These are phyloP conservation scores for Themeda triandra DNA, from an alignment of 176 grass and related monocot species.

Conservation along the genomic window DNA sequence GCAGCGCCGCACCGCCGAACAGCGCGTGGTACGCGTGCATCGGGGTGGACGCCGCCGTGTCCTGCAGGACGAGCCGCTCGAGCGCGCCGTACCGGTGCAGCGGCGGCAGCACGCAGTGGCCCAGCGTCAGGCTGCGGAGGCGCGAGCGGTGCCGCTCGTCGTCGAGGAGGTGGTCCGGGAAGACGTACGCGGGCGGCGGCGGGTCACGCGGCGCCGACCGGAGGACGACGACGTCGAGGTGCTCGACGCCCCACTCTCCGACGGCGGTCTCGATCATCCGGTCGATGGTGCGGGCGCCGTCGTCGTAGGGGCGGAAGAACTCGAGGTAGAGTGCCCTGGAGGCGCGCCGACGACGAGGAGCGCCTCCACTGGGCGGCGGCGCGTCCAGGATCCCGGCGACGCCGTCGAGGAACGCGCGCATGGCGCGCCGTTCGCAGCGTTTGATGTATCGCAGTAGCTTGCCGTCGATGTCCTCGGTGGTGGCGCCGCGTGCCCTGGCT, in stretches of 20 bases:
- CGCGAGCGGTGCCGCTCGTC: neutral
- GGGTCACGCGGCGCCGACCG: too few species aligned
- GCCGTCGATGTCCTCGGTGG: too few species aligned
- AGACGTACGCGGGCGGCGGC: neutral
- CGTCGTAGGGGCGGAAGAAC: neutral
- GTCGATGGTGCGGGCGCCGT: neutral
- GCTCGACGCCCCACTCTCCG: neutral
- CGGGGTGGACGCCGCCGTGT: conserved; percentile 14
- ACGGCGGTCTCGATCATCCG: neutral
- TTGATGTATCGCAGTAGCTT: neutral
- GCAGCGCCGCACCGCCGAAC: neutral
- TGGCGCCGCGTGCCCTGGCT: too few species aligned
- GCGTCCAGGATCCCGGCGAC: neutral
- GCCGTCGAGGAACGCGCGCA: neutral
- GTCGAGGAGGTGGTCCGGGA: conserved; percentile 8
- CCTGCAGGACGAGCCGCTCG: neutral
- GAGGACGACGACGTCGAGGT: neutral
- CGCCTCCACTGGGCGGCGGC: too few species aligned
- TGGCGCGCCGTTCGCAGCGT: neutral
- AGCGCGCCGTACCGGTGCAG: conserved; percentile 15
- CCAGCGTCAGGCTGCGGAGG: conserved; percentile 17
- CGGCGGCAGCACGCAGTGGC: neutral
- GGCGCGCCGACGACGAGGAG: neutral
- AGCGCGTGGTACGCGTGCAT: neutral
- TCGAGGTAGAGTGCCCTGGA: conserved; percentile 3